These are phyloP conservation scores for Cyberlindnera mississippiensis DNA, from an alignment of 805 yeast species.

Conservation along the genomic window DNA sequence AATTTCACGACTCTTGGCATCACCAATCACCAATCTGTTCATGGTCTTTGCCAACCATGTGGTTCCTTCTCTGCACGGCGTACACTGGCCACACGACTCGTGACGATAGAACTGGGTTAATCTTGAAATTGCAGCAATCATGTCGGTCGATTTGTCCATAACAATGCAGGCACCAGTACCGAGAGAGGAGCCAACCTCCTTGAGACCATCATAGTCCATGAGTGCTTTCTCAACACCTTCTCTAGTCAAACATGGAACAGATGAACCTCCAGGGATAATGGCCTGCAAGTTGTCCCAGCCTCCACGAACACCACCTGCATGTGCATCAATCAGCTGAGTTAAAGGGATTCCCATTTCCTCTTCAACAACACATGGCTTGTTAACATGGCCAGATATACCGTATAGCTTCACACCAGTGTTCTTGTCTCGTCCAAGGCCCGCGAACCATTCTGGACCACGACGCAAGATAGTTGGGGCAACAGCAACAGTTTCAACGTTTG, in stretches of 20 bases:
- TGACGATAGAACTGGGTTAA: slow-evolving; percentile 82
- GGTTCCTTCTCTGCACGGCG: slow-evolving; percentile 93
- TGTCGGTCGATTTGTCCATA: slow-evolving; percentile 82
- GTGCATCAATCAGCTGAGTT: slow-evolving; percentile 76
- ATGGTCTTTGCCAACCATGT: slow-evolving; percentile 81
- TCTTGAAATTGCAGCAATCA: slow-evolving; percentile 82
- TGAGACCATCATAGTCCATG: slow-evolving; percentile 87
- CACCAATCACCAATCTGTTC: slow-evolving; percentile 77
- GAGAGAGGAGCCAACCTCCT: slow-evolving; percentile 81
- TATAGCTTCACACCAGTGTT: slow-evolving; percentile 79
- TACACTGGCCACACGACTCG: slow-evolving; percentile 93
- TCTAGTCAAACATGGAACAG: slow-evolving; percentile 78
- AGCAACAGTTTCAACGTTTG: slow-evolving; percentile 88
- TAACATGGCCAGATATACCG: slow-evolving; percentile 88
- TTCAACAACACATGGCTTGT: slow-evolving; percentile 89
- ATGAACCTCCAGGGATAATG: slow-evolving; percentile 87
- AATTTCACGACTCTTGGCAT: slow-evolving; percentile 76
- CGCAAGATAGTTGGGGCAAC: slow-evolving; percentile 88
- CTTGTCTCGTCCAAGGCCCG: slow-evolving; percentile 78
- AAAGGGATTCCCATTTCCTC: slow-evolving; percentile 92
- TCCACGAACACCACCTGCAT: slow-evolving; percentile 87
- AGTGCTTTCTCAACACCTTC: slow-evolving; percentile 61
- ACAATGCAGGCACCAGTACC: slow-evolving; percentile 94
- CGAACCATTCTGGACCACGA: slow-evolving; percentile 88
- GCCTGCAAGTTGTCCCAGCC: slow-evolving; percentile 92